Base-by-base conservation (phyloP, 148 eudicot species). In the Camellia sinensis region DNA sequence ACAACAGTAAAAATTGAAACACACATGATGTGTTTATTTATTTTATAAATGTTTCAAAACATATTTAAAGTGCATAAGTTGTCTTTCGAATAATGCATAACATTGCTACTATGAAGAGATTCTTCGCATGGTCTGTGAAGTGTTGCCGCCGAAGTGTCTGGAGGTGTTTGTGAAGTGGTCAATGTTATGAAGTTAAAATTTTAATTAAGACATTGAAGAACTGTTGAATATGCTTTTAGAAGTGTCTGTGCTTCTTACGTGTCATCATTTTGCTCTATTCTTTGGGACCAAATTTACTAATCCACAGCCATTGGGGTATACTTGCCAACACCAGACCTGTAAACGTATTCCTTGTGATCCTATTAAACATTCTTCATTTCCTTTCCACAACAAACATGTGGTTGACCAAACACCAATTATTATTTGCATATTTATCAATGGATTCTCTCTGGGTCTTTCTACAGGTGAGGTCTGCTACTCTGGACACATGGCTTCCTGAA, bases 401-500 rank as follows among this genome's bases (percentile, higher is more conserved):
- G 73, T 73, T 52, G 22, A 29, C 21, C 45, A 56, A 57, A 9
- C 65, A 57, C 21, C 3, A 29, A 21, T 9, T 74, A 18, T 52
- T 45, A 29, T 66, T 11, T 52, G 22, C 71, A 66, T 50, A 11
- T 50, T 64, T 62, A 18, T 53, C 4, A 29, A 54, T 40, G 29
- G 64, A 1, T 62, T 77, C 46, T 63, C 57, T 75, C 41, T 83
- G n/a, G 12, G 41, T 80, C 11, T 73, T 74, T 78, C 44, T 86
- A 83, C 88, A 96, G 99, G 99, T 96, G 67, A 89, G 99, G 77
- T 96, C 99, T 82, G 99, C 99, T 74, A 94, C 99, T n/a, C 92
- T 96, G 71, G 99, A 96, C 82, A 96, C 99, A 70, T 96, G 99
- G 99, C 99, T 96, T 80, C 99, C 99, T 40, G 99, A 96, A 80